Conservation (phyloP, 108 stramenopile species). For the Skeletonema marinoi region DNA sequence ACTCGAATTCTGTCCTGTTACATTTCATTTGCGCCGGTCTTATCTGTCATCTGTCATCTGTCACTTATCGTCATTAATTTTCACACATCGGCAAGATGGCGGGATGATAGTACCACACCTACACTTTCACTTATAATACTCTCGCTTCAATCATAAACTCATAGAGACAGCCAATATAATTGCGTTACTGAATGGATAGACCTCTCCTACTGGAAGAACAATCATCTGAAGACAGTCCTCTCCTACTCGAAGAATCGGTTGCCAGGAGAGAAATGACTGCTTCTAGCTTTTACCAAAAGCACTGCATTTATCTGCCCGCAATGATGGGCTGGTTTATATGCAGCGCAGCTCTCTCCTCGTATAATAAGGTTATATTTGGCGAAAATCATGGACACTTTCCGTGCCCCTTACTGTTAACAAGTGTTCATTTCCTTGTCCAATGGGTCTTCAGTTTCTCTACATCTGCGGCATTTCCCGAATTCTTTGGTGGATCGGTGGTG, state of each 20-base stretch:
- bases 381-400: slow-evolving; percentile 73
- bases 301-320: slow-evolving; percentile 78
- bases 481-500: slow-evolving; percentile 67
- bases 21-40: no score
- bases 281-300: slow-evolving; percentile 58
- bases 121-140: no score
- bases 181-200: background rate
- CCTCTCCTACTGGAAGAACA: background rate
- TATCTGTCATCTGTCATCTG: no score
- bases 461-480: slow-evolving; percentile 56
- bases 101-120: no score
- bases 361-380: slow-evolving; percentile 72
- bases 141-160: no score
- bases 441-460: slow-evolving; percentile 69
- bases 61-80: no score
- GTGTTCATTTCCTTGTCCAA: slow-evolving; percentile 83
- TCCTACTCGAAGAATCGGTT: background rate
- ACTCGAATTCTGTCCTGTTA: no score
- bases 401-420: slow-evolving; percentile 83
- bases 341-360: slow-evolving; percentile 71
- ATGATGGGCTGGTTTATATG: slow-evolving; percentile 92
- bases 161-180: no score
- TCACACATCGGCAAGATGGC: no score
- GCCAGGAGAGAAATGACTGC: slow-evolving; percentile 2
- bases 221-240: background rate